Conservation (phyloP, 257 asterid species). For the Gentiana straminea region DNA sequence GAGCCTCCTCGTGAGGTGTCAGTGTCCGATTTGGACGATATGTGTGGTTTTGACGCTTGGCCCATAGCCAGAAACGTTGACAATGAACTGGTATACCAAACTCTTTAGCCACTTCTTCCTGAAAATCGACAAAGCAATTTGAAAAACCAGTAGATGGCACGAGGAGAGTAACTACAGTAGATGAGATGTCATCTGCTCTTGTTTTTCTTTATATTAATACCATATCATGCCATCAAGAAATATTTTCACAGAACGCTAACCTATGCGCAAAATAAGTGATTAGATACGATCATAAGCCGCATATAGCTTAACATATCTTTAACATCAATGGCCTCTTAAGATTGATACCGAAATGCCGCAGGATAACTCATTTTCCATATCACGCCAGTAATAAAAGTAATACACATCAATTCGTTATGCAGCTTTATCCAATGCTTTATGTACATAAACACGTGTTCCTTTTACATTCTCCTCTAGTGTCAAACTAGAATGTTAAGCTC, state of each 20-base stretch:
- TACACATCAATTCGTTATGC: background rate
- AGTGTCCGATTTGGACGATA: slow-evolving; percentile 82
- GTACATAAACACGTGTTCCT: too few species aligned
- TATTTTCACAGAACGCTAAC: too few species aligned
- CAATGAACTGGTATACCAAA: slow-evolving; percentile 67
- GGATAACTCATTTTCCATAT: background rate
- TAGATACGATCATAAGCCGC: too few species aligned
- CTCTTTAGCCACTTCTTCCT: slow-evolving; percentile 87
- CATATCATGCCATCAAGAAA: too few species aligned
- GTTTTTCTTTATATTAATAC: background rate
- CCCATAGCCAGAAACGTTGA: slow-evolving; percentile 91
- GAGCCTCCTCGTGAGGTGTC: slow-evolving; percentile 62
- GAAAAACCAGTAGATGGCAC: background rate
- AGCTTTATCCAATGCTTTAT: too few species aligned
- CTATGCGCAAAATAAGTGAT: too few species aligned
- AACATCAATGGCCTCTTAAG: too few species aligned
- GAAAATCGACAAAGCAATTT: slow-evolving; percentile 14
- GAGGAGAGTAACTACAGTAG: background rate
- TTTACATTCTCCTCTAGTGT: too few species aligned
- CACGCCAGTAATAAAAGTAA: background rate
- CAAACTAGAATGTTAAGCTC: too few species aligned
- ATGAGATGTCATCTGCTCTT: background rate
- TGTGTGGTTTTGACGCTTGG: slow-evolving; percentile 82
- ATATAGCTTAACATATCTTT: too few species aligned
- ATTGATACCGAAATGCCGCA: background rate